These are phyloP conservation scores for Coelastrella sp. DNA, from an alignment of 139 green algal species.

Conservation along the genomic window DNA sequence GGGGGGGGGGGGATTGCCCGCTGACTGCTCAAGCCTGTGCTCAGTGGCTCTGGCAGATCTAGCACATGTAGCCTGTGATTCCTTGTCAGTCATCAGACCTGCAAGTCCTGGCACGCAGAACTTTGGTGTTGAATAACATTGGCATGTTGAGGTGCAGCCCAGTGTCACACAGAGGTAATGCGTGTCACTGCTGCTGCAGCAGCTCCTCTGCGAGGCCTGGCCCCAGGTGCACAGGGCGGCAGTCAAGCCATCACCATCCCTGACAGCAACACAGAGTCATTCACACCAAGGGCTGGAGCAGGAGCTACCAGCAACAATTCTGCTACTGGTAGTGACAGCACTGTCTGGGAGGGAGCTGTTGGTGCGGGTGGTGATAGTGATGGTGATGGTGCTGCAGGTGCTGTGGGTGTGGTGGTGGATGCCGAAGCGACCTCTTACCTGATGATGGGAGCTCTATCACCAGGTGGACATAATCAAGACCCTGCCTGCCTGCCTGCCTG, in stretches of 20 bases:
- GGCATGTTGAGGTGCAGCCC: not conserved
- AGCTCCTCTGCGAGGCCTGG: not conserved
- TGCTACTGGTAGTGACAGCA: not conserved
- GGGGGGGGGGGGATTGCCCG: too few relatives aligned
- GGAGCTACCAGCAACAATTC: not conserved
- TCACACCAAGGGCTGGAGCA: not conserved
- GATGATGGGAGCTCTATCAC: constrained; percentile 94
- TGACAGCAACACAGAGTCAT: constrained; percentile 8
- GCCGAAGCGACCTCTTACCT: constrained; percentile 89
- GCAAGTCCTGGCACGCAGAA: too few relatives aligned
- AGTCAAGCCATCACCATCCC: constrained; percentile 18
- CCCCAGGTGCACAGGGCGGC: not conserved
- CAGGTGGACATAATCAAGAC: constrained; percentile 47
- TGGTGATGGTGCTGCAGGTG: not conserved
- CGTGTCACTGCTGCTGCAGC: too few relatives aligned
- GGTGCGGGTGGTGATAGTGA: constrained; percentile 4
- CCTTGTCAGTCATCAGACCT: too few relatives aligned
- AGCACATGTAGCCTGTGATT: too few relatives aligned
- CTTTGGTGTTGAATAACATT: too few relatives aligned
- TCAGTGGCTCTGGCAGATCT: too few relatives aligned
- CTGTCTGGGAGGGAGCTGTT: not conserved
- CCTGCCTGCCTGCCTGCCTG: not conserved
- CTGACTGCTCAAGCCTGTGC: too few relatives aligned
- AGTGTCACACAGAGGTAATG: too few relatives aligned
- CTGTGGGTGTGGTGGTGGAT: constrained; percentile 91